phyloP scores from a whole-genome alignment of 768 basidiomycete genomes.

The Trametopsis cervina region DNA sequence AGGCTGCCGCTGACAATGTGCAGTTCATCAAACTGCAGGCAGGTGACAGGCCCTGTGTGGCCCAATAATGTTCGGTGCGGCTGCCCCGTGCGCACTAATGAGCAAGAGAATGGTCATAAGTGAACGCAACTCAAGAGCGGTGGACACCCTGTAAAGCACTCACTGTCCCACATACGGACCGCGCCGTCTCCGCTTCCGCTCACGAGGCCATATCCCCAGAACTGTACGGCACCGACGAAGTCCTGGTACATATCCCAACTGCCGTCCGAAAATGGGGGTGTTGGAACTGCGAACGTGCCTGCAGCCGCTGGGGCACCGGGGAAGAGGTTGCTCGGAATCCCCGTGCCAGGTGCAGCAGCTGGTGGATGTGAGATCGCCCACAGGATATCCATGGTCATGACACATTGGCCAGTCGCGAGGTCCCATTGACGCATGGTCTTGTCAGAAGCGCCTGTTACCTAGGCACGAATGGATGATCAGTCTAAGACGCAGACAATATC shows the following conservation, averaged over 20 bases:
- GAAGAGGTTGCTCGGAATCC: slow-evolving; percentile 39
- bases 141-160: slow-evolving; percentile 29
- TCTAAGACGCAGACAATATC: slow-evolving; percentile 10
- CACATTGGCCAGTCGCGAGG: slow-evolving; percentile 92
- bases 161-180: slow-evolving; percentile 99
- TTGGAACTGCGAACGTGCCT: slow-evolving; percentile 73
- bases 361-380: slow-evolving; percentile 97
- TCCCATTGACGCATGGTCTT: slow-evolving; percentile 99
- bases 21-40: slow-evolving; percentile 93
- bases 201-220: slow-evolving; percentile 97
- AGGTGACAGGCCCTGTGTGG: slow-evolving; percentile 90
- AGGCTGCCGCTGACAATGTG: slow-evolving; percentile 90
- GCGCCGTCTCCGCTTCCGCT: slow-evolving; percentile 97
- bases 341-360: slow-evolving; percentile 31
- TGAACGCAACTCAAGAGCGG: not conserved
- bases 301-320: slow-evolving; percentile 47
- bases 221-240: slow-evolving; percentile 95
- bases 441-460: slow-evolving; percentile 98
- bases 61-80: slow-evolving; percentile 89
- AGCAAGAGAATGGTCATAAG: not conserved
- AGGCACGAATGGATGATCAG: slow-evolving; percentile 5
- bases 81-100: slow-evolving; percentile 98
- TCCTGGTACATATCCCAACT: slow-evolving; percentile 95
- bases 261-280: slow-evolving; percentile 83
- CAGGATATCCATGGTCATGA: slow-evolving; percentile 98